These are phyloP conservation scores for Fusarium oligoseptatum DNA, from an alignment of 2,329 filamentous ascomycete genomes.

Conservation along the genomic window DNA sequence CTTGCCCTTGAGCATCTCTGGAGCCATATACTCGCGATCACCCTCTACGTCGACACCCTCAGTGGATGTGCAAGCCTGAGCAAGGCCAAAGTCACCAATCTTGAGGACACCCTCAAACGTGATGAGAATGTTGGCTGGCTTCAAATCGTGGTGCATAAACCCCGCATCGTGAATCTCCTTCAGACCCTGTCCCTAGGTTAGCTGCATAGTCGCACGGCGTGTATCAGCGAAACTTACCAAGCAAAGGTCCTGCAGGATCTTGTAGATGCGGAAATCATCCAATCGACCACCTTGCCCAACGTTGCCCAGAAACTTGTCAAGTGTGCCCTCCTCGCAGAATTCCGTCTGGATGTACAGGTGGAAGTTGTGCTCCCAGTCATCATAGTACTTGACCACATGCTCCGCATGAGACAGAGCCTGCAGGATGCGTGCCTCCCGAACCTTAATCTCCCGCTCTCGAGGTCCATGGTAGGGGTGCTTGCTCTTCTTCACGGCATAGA, in stretches of 20 bases:
- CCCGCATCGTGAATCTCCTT: slow-evolving; percentile 90
- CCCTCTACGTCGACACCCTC: slow-evolving; percentile 89
- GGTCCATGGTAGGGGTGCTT: slow-evolving; percentile 82
- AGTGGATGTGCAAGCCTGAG: slow-evolving; percentile 81
- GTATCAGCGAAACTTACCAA: slow-evolving; percentile 70
- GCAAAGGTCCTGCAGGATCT: slow-evolving; percentile 89
- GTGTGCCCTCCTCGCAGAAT: slow-evolving; percentile 92
- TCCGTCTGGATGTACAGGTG: slow-evolving; percentile 98
- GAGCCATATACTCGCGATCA: slow-evolving; percentile 95
- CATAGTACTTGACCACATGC: slow-evolving; percentile 86
- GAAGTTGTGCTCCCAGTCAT: slow-evolving; percentile 88
- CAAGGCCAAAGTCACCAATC: slow-evolving; percentile 89
- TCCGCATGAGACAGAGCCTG: slow-evolving; percentile 83
- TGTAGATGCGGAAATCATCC: slow-evolving; percentile 99
- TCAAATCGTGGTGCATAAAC: slow-evolving; percentile 87
- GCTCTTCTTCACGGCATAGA: slow-evolving; percentile 96
- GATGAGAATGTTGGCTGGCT: slow-evolving; percentile 87
- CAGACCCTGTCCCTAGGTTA: slow-evolving; percentile 72
- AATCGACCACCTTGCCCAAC: slow-evolving; percentile 87
- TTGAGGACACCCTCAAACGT: slow-evolving; percentile 85
- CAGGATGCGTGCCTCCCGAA: slow-evolving; percentile 86
- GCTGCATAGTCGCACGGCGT: not conserved
- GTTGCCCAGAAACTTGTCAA: slow-evolving; percentile 87
- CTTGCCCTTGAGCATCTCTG: slow-evolving; percentile 87
- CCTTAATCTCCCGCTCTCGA: slow-evolving; percentile 84